A percentile compares a stretch with the other conserved stretches of the same genome.
Evolutionary conservation across 768 basidiomycete genomes (phyloP).

Genomic region (Serpula lacrymans): DNA sequence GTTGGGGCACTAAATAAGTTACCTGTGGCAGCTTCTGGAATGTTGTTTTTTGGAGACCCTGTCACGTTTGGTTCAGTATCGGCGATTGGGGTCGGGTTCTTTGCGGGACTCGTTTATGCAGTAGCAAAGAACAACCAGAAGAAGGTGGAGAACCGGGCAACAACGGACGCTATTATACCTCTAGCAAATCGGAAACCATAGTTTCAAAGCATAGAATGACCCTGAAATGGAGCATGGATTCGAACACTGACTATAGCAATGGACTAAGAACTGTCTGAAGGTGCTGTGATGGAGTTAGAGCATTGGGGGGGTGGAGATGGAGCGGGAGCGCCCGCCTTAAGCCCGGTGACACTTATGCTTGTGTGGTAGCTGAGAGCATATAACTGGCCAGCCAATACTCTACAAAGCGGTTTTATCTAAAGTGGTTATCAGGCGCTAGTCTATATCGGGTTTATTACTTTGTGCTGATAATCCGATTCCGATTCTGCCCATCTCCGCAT

Average conservation of each 20-base stretch:
- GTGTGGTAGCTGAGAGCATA: too few relatives aligned
- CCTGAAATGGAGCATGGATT: too few relatives aligned
- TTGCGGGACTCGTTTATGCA: slow-evolving; percentile 89
- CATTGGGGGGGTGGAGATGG: slow-evolving; percentile 19
- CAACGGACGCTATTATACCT: slow-evolving; percentile 57
- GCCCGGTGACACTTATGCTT: slow-evolving; percentile 18
- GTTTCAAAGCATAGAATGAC: slow-evolving; percentile 5
- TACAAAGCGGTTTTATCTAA: too few relatives aligned
- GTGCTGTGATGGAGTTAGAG: slow-evolving; percentile 12
- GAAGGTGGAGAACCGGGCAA: slow-evolving; percentile 59
- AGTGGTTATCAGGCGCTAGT: slow-evolving; percentile 3
- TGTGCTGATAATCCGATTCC: slow-evolving; percentile 6
- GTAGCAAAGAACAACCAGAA: slow-evolving; percentile 94
- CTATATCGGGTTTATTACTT: background rate
- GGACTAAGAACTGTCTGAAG: background rate
- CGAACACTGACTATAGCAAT: slow-evolving; percentile 3
- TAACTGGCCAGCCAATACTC: too few relatives aligned
- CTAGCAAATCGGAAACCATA: slow-evolving; percentile 49
- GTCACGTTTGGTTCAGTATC: slow-evolving; percentile 87
- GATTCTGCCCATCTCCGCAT: background rate
- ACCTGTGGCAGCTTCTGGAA: slow-evolving; percentile 97
- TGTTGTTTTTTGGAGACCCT: slow-evolving; percentile 93
- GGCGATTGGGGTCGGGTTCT: slow-evolving; percentile 84
- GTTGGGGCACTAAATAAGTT: slow-evolving; percentile 97
- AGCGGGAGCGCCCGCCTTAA: slow-evolving; percentile 31